These are phyloP conservation scores for Solanum paucissectum DNA, from an alignment of 257 asterid genomes.

Conservation along the genomic window DNA sequence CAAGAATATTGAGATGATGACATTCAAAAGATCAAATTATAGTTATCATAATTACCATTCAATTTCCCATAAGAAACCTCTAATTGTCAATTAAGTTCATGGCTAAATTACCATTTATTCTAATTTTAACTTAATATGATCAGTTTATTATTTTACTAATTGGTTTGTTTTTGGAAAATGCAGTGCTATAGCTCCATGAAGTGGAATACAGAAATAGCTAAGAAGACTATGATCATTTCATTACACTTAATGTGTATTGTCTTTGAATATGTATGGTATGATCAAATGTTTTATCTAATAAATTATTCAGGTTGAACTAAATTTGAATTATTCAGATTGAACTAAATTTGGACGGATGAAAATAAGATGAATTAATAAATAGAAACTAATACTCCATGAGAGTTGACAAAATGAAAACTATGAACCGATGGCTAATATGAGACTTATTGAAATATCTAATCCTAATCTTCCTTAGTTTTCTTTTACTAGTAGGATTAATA, in stretches of 20 bases:
- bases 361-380: neutral
- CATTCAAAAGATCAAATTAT: neutral
- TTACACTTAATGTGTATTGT: neutral
- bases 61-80: neutral
- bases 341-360: neutral
- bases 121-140: neutral
- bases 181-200: neutral
- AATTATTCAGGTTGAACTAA: neutral
- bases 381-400: no score
- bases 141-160: neutral
- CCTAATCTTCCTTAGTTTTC: no score
- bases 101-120: neutral
- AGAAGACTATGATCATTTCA: neutral
- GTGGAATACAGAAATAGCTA: neutral
- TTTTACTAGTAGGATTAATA: no score
- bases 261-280: neutral
- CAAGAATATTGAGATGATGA: neutral
- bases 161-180: neutral
- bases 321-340: neutral
- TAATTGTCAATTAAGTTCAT: neutral
- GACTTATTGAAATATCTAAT: no score
- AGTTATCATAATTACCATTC: neutral
- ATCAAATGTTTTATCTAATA: neutral
- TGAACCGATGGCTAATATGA: no score
- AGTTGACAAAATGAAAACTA: no score